Percentiles rank a stretch among this genome's conserved stretches.
These are phyloP conservation scores for Penicillium frequentans DNA, from an alignment of 2,329 filamentous ascomycete species.

Conservation along the genomic window DNA sequence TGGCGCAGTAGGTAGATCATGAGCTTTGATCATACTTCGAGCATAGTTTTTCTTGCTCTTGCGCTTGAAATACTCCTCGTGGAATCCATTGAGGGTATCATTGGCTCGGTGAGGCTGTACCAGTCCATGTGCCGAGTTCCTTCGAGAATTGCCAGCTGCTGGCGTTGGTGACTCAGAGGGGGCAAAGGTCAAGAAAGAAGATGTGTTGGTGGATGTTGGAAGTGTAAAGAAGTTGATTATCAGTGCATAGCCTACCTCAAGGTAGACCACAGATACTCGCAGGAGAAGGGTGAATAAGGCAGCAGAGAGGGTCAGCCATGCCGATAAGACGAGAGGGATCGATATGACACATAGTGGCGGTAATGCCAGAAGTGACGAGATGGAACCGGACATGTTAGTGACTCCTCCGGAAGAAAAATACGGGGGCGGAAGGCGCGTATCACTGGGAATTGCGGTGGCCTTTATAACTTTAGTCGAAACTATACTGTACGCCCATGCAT, in stretches of 20 bases:
- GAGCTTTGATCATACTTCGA: slow-evolving; percentile 21
- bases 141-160: slow-evolving; percentile 18
- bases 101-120: slow-evolving; percentile 11
- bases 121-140: slow-evolving; percentile 25
- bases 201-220: slow-evolving; percentile 25
- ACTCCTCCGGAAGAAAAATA: not conserved
- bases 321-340: slow-evolving; percentile 63
- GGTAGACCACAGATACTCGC: slow-evolving; percentile 61
- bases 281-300: slow-evolving; percentile 63
- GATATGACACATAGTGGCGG: slow-evolving; percentile 48
- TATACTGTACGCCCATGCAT: not conserved
- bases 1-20: slow-evolving; percentile 12
- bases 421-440: not conserved
- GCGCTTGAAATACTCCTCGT: slow-evolving; percentile 1
- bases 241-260: slow-evolving; percentile 61
- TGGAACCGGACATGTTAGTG: not conserved
- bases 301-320: slow-evolving; percentile 62
- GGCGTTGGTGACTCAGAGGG: slow-evolving; percentile 31
- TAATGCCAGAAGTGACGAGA: slow-evolving; percentile 46
- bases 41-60: slow-evolving; percentile 17
- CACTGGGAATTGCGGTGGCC: not conserved
- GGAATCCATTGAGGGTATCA: slow-evolving; percentile 4
- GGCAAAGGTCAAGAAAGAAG: slow-evolving; percentile 30
- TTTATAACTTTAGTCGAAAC: not conserved
- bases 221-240: slow-evolving; percentile 56